These are phyloP conservation scores for Puccinia horiana DNA, from an alignment of 1,284 basidiomycete species.

Conservation along the genomic window DNA sequence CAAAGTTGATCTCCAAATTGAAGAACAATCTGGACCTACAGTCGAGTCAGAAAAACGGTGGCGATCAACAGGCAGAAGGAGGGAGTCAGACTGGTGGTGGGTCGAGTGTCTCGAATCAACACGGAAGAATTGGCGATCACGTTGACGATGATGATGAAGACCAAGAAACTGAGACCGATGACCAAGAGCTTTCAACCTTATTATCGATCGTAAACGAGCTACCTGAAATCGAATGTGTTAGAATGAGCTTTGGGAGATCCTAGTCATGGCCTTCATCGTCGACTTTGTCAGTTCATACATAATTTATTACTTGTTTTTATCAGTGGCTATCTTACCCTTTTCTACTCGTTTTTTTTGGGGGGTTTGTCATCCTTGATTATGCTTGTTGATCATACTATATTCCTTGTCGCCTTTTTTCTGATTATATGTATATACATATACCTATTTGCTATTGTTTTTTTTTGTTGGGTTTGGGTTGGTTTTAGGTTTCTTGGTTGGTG, in stretches of 20 bases:
- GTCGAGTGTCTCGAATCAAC: not conserved
- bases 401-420: no score
- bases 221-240: conserved; percentile 22
- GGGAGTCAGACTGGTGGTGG: no score
- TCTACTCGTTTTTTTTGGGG: not conserved
- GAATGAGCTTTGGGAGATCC: not conserved
- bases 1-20: not conserved
- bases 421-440: no score
- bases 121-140: not conserved
- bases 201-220: conserved; percentile 26
- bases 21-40: not conserved
- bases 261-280: not conserved
- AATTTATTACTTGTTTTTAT: not conserved
- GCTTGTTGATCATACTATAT: no score
- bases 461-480: no score
- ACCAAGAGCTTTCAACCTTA: conserved; percentile 5
- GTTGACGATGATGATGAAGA: not conserved
- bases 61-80: not conserved
- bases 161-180: not conserved
- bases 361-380: no score
- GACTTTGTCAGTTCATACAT: not conserved
- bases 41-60: not conserved
- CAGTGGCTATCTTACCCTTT: not conserved
- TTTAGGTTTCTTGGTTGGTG: no score
- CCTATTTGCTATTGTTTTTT: no score